These are phyloP conservation scores for Sphaerobolus stellatus DNA, from an alignment of 1,284 basidiomycete genomes.

Conservation along the genomic window DNA sequence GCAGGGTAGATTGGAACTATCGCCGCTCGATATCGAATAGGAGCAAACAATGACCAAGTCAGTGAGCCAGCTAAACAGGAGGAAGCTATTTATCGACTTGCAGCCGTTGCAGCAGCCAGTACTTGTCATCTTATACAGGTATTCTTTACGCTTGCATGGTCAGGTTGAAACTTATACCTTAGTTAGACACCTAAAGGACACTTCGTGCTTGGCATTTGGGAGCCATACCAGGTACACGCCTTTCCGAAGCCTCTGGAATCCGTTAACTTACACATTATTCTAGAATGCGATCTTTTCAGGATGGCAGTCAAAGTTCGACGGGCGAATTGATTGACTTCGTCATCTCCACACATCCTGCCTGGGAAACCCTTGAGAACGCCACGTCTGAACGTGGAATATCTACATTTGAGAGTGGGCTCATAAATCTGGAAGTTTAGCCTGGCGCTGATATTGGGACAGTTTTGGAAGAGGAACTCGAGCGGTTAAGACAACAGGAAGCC, in stretches of 20 bases:
- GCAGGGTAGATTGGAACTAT: slow-evolving; percentile 99
- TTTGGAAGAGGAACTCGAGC: slow-evolving; percentile 73
- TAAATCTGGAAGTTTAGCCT: slow-evolving; percentile 14
- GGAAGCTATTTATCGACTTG: slow-evolving; percentile 80
- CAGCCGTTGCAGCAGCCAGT: slow-evolving; percentile 93
- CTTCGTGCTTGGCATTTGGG: slow-evolving; percentile 94
- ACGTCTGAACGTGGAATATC: slow-evolving; percentile 34
- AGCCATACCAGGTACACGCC: slow-evolving; percentile 77
- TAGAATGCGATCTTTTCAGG: slow-evolving; percentile 86
- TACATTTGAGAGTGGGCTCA: slow-evolving; percentile 60
- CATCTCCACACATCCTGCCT: slow-evolving; percentile 89
- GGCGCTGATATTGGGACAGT: slow-evolving; percentile 48
- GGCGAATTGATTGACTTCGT: slow-evolving; percentile 98
- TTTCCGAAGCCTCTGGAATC: not conserved
- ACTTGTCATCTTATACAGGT: slow-evolving; percentile 94
- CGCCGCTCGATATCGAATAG: slow-evolving; percentile 68
- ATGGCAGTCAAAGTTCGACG: slow-evolving; percentile 95
- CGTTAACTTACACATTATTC: not conserved
- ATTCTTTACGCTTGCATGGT: slow-evolving; percentile 14
- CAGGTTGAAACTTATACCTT: slow-evolving; percentile 17
- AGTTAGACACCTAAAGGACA: slow-evolving; percentile 75
- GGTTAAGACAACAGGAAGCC: slow-evolving; percentile 56
- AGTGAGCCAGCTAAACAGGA: slow-evolving; percentile 51
- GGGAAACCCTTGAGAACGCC: slow-evolving; percentile 60
- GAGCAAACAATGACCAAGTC: slow-evolving; percentile 47